These are phyloP conservation scores for Ajuga chamaepitys DNA, from an alignment of 257 asterid species.

Conservation along the genomic window DNA sequence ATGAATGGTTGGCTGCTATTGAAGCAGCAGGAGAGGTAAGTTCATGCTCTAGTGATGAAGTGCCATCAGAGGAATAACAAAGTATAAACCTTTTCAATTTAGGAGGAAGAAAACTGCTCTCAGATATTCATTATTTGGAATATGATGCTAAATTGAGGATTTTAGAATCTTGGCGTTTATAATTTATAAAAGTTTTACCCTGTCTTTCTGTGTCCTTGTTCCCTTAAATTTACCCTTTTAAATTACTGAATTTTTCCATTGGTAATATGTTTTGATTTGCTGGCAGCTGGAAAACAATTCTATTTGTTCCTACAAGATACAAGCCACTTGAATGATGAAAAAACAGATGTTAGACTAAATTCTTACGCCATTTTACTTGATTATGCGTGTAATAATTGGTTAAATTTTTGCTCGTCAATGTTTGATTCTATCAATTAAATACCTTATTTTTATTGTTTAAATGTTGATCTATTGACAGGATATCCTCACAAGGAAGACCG, in stretches of 20 bases:
- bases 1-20: constrained; percentile 93
- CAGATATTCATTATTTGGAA: background rate
- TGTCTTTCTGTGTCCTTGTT: too few species aligned
- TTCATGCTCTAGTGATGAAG: constrained; percentile 1
- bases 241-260: background rate
- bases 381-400: too few species aligned
- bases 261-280: background rate
- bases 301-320: too few species aligned
- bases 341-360: too few species aligned
- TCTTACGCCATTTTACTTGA: too few species aligned
- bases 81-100: background rate
- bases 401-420: background rate
- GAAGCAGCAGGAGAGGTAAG: constrained; percentile 99
- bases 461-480: constrained; percentile 47
- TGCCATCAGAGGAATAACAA: background rate
- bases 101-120: constrained; percentile 4
- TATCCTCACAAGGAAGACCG: constrained; percentile 66
- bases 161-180: background rate
- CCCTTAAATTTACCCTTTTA: too few species aligned
- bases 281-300: too few species aligned
- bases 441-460: background rate
- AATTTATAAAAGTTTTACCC: background rate
- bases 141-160: background rate
- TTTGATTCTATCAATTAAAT: constrained; percentile 11
- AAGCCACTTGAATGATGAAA: too few species aligned